Evolutionary conservation across 2,329 filamentous ascomycete species (phyloP).

Genomic region (Ophiocordyceps camponoti-floridani): DNA sequence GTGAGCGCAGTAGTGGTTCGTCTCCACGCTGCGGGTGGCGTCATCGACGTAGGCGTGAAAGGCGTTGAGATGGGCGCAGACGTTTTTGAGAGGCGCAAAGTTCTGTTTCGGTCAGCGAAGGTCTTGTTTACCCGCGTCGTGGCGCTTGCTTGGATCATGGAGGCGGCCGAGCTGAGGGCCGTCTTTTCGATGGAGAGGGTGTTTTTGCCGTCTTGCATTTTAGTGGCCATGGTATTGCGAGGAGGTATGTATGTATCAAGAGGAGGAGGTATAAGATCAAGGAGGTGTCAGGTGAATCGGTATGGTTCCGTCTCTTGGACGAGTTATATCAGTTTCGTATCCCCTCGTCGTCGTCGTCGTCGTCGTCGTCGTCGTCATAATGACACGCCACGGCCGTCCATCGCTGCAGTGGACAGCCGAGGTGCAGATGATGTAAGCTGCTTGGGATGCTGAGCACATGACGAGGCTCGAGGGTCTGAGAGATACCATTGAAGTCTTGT

Average conservation of each 20-base stretch:
- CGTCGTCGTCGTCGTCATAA: neutral
- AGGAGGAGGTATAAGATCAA: too few relatives aligned
- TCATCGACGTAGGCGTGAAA: constrained; percentile 71
- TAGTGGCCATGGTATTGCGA: neutral
- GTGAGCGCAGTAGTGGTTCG: constrained; percentile 76
- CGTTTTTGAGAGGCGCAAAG: constrained; percentile 52
- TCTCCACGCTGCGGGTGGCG: constrained; percentile 48
- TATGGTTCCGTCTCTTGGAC: too few relatives aligned
- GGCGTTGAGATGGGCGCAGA: constrained; percentile 76
- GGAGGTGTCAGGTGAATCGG: too few relatives aligned
- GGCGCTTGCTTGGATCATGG: constrained; percentile 30
- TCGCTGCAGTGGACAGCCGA: too few relatives aligned
- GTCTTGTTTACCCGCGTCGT: neutral
- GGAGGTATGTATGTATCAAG: too few relatives aligned
- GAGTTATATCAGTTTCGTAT: neutral
- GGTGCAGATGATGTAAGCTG: too few relatives aligned
- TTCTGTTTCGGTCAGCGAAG: constrained; percentile 19
- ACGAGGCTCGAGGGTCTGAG: too few relatives aligned
- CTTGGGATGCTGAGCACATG: too few relatives aligned
- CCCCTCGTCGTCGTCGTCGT: neutral
- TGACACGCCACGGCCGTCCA: neutral
- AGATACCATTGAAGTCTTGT: too few relatives aligned
- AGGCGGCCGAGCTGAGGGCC: constrained; percentile 39
- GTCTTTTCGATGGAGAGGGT: neutral
- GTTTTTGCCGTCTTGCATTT: neutral